These are phyloP conservation scores for Penicillium oxalicum DNA, from an alignment of 2,329 filamentous ascomycete genomes.

Conservation along the genomic window DNA sequence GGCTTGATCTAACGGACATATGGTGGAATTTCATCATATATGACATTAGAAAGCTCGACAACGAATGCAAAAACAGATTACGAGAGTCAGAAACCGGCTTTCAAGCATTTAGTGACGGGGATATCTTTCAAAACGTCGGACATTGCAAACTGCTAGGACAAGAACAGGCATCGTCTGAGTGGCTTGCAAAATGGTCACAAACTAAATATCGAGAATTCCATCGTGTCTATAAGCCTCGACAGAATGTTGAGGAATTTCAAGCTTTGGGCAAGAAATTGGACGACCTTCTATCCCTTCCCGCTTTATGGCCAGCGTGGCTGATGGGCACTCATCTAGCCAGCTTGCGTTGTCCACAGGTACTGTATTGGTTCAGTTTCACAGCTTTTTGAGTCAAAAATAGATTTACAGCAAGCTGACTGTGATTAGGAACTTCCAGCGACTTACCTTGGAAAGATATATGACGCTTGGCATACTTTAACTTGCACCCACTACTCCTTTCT, in stretches of 20 bases:
- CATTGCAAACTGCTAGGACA: slow-evolving; percentile 9
- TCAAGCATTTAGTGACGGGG: slow-evolving; percentile 9
- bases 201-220: slow-evolving; percentile 14
- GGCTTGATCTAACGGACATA: slow-evolving; percentile 7
- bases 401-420: no score
- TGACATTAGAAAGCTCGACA: slow-evolving; percentile 7
- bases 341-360: no score
- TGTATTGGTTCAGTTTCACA: no score
- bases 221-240: slow-evolving; percentile 9
- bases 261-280: slow-evolving; percentile 6
- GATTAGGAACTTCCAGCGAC: slow-evolving; percentile 10
- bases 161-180: slow-evolving; percentile 5
- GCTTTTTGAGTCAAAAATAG: no score
- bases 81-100: slow-evolving; percentile 6
- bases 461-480: slow-evolving; percentile 4
- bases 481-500: neutral
- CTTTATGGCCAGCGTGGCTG: slow-evolving; percentile 8
- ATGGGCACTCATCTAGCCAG: slow-evolving; percentile 12
- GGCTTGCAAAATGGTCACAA: slow-evolving; percentile 11
- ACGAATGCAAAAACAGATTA: slow-evolving; percentile 5
- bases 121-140: slow-evolving; percentile 12
- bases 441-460: slow-evolving; percentile 3
- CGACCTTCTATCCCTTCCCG: slow-evolving; percentile 7
- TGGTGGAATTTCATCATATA: slow-evolving; percentile 12
- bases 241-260: neutral